Conservation (phyloP, 2,329 filamentous ascomycete genomes). For the Aspergillus uvarum region DNA sequence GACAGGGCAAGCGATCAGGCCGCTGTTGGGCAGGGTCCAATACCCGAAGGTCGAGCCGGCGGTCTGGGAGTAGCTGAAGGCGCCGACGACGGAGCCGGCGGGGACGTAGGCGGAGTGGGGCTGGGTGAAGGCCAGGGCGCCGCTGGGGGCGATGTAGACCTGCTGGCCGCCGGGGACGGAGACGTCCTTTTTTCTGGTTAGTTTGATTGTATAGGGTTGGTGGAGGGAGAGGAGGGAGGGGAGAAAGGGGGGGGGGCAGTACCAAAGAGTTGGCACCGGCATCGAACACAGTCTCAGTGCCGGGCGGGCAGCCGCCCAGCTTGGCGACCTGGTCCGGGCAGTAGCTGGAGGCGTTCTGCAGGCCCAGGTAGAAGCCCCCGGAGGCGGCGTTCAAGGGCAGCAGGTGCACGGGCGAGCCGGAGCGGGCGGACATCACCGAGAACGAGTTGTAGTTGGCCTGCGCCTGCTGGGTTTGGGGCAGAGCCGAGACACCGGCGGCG, state of each 20-base stretch:
- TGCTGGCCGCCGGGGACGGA: slow-evolving; percentile 63
- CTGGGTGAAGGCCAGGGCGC: slow-evolving; percentile 57
- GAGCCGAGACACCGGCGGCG: not conserved
- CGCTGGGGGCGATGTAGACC: slow-evolving; percentile 57
- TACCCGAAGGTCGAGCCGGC: slow-evolving; percentile 28
- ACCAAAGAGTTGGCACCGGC: slow-evolving; percentile 41
- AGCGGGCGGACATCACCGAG: slow-evolving; percentile 46
- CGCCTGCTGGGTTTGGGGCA: not conserved
- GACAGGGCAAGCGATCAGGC: slow-evolving; percentile 46
- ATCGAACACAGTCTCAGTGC: slow-evolving; percentile 49
- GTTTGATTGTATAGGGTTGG: too few relatives aligned
- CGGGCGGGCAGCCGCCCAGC: slow-evolving; percentile 44
- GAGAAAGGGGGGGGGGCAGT: slow-evolving; percentile 7
- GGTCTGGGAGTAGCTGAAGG: slow-evolving; percentile 45
- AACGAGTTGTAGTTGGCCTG: slow-evolving; percentile 29
- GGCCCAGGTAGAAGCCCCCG: slow-evolving; percentile 52
- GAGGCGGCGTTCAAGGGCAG: slow-evolving; percentile 49
- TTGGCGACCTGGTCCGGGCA: slow-evolving; percentile 43
- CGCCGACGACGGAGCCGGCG: slow-evolving; percentile 50
- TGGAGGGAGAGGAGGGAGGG: too few relatives aligned
- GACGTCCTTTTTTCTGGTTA: slow-evolving; percentile 39
- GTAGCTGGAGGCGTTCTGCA: slow-evolving; percentile 45
- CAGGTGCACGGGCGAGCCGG: slow-evolving; percentile 52
- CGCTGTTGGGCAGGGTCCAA: slow-evolving; percentile 36
- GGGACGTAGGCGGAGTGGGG: slow-evolving; percentile 58